Conservation (phyloP, 2,329 filamentous ascomycete species). For the Pseudocercospora vitis region DNA sequence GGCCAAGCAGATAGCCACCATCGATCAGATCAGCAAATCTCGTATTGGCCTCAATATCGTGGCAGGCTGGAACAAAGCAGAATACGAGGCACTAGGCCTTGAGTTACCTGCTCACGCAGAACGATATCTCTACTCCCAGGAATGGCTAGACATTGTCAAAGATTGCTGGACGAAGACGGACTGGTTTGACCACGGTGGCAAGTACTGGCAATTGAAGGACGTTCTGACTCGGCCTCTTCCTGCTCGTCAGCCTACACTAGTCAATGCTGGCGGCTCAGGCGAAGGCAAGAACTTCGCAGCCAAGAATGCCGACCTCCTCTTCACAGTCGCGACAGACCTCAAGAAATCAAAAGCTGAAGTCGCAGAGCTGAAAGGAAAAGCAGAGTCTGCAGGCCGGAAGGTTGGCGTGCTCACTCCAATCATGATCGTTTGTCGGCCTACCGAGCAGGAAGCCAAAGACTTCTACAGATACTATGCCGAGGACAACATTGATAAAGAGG, state of each 20-base stretch:
- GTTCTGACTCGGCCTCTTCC: not conserved
- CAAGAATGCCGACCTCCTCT: not conserved
- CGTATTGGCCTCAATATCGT: conserved; percentile 7
- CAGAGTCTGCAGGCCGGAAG: not conserved
- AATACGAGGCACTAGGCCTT: conserved; percentile 2
- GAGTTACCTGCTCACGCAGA: not conserved
- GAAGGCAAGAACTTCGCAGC: conserved; percentile 1
- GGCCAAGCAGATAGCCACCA: conserved; percentile 1
- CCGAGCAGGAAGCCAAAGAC: not conserved
- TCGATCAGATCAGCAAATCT: not conserved
- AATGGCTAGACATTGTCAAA: conserved; percentile 1
- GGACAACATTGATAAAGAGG: not conserved
- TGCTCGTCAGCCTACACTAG: not conserved
- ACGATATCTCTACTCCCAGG: not conserved
- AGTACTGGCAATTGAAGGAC: not conserved
- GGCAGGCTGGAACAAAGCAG: conserved; percentile 4
- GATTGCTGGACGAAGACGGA: not conserved
- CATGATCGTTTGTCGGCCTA: not conserved
- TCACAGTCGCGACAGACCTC: not conserved
- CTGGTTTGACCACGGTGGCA: not conserved
- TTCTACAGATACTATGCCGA: not conserved
- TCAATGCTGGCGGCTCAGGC: conserved; percentile 2
- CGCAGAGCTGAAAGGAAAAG: conserved; percentile 1
- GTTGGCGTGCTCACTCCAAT: not conserved
- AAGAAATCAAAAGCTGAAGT: not conserved